Base-by-base conservation (phyloP, 176 grass and related monocot genomes). In the Typha latifolia region DNA sequence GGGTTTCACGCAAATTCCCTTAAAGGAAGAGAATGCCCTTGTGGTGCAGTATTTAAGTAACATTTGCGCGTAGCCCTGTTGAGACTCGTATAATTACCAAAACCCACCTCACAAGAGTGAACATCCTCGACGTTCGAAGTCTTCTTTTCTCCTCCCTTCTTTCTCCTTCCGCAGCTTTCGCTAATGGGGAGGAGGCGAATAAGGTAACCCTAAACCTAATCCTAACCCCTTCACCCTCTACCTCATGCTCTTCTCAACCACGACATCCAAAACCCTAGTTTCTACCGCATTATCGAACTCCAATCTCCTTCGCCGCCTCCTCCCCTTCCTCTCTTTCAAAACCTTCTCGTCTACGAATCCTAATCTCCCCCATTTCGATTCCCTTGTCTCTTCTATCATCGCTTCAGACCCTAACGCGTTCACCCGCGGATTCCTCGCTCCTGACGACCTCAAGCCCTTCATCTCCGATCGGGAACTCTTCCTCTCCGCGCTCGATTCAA, bases 181-280 rank as follows among this genome's bases (percentile, higher is more conserved):
- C 56, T 67, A 49, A 80, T 80, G 62, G 27, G 27, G 27, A 72
- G 77, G 69, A 50, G 77, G 77, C 14, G 62, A 72, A n/a, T n/a
- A n/a, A 67, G 49, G 49, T 72, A 80, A 51, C 20, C 32, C 29
- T 71, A 79, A 72, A 19, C 43, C 68, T 49, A 18, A 59, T 19
- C 18, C 19, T 64, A 74, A 66, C 27, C 49, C 19, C 65, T 15
- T 4, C 12, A 50, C 31, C 59, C 49, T 21, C 31, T 49, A 3
- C 52, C 47, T 67, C 72, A 78, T 78, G 76, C 62, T 78, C 67
- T 78, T 71, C 56, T 14, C 65, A 32, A 70, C 13, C 32, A 12
- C 16, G 13, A 16, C 64, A 5, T 19, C 32, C 32, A 49, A n/a
- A 67, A 49, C 64, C 64, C 64, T 66, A 78, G 15, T 27, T 37